A percentile compares a stretch with the other conserved stretches of the same genome.
Evolutionary conservation across 1,139 yeast species (phyloP).

Genomic region (Debaryomycetaceae sp.): DNA sequence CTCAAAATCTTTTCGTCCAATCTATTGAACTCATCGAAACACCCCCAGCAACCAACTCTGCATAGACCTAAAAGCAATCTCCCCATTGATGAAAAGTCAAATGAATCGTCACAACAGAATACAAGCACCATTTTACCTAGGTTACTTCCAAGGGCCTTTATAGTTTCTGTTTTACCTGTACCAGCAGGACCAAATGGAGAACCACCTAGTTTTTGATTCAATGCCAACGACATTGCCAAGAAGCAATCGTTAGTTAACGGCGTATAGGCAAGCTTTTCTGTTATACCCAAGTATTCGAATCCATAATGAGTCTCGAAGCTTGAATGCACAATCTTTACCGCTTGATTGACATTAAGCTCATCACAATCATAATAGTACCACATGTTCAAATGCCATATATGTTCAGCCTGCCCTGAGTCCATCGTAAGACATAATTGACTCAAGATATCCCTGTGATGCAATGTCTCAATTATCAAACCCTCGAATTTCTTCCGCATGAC

Average conservation of each 20-base stretch:
- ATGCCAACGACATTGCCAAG: conserved; percentile 69
- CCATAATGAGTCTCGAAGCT: conserved; percentile 60
- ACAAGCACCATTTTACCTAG: conserved; percentile 82
- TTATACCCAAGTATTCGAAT: conserved; percentile 77
- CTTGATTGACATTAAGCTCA: conserved; percentile 17
- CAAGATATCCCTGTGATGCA: conserved; percentile 56
- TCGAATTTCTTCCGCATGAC: conserved; percentile 52
- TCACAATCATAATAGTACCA: conserved; percentile 38
- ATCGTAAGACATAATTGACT: conserved; percentile 15
- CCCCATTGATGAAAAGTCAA: conserved; percentile 78
- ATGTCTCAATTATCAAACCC: conserved; percentile 58
- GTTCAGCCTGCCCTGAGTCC: conserved; percentile 11
- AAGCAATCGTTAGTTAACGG: conserved; percentile 67
- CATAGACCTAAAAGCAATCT: conserved; percentile 80
- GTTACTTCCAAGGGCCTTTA: conserved; percentile 78
- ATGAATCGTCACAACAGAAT: conserved; percentile 87
- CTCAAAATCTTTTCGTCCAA: conserved; percentile 69
- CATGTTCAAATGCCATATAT: conserved; percentile 54
- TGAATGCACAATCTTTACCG: conserved; percentile 53
- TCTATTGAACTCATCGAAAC: conserved; percentile 94
- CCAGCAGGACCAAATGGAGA: conserved; percentile 98
- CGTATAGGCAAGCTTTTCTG: conserved; percentile 73
- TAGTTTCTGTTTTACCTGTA: conserved; percentile 92
- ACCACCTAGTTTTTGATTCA: conserved; percentile 77
- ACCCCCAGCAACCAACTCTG: conserved; percentile 89